Base-by-base conservation (phyloP, 306 rosid species). In the Senna siamea region DNA sequence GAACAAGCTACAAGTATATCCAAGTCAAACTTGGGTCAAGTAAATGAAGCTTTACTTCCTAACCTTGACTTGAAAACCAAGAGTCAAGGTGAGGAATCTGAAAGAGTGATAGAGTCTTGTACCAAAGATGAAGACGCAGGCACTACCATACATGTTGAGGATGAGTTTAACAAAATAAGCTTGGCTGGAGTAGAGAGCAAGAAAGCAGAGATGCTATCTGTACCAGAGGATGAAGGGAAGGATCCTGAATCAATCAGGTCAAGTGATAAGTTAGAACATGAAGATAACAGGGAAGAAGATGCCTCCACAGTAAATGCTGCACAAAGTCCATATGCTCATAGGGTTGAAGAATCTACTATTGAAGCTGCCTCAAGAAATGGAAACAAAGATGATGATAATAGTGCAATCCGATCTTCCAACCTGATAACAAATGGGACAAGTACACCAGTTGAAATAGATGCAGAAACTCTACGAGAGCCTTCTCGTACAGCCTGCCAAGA, bases 171-270 rank as follows among this genome's bases (percentile, higher is more conserved):
- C 18, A 73, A 79, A 48, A 70, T 35, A 52, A 47, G 30, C 52
- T 70, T 23, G 14, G 63, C 37, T 12, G 62, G 44, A 15, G 40
- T 9, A 51, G 72, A 59, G 28, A 50, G 14, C 20, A 54, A 79
- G 70, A 50, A 61, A 63, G 48, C 32, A 19, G 78, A 66, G 22
- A 70, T 30, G 9, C 57, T 34, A 55, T 20, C 32, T 40, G 72
- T 15, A 46, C 14, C 11, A 46, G 69, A 19, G 76, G 60, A 18
- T 56, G 80, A 70, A 38, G n/a, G 28, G 41, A 73, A 32, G 72
- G 74, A 26, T 51, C 26, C 44, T 56, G 77, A 84, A 77, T 63
- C 72, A 44, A 56, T 44, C 51, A 4, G 34, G 53, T 57, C 78
- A 26, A 65, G 78, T 5, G 56, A 64, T 57, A 41, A 68, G 22